Conservation (phyloP, 345 rosid genomes). For the Aquilaria sinensis region DNA sequence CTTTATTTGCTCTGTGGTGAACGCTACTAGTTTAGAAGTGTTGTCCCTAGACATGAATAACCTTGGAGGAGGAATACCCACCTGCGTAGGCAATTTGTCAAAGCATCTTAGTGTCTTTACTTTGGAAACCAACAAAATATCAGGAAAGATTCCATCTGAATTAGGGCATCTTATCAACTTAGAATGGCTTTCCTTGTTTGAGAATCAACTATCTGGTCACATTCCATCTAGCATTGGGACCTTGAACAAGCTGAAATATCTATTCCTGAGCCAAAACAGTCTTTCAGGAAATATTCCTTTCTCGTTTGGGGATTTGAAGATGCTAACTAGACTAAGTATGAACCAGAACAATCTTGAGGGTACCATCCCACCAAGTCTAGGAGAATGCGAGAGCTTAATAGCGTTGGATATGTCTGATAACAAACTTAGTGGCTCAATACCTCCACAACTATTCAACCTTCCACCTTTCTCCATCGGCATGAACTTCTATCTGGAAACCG, state of each 20-base stretch:
- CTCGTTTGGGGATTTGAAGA: not conserved
- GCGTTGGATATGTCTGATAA: accelerated
- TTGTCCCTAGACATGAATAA: not conserved
- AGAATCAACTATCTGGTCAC: not conserved
- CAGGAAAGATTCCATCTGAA: not conserved
- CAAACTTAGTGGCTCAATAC: slow-evolving; percentile 9
- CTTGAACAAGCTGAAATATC: not conserved
- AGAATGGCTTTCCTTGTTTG: not conserved
- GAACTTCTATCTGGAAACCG: accelerated
- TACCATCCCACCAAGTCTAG: slow-evolving; percentile 1
- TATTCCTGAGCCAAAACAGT: accelerated
- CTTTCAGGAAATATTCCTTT: slow-evolving; percentile 15
- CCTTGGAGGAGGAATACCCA: not conserved
- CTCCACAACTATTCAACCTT: not conserved
- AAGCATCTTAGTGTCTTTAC: not conserved
- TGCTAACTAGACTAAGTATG: not conserved
- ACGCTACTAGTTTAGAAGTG: not conserved
- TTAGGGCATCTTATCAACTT: not conserved
- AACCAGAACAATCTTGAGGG: not conserved
- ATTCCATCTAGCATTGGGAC: not conserved
- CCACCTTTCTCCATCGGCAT: not conserved
- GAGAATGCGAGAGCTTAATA: not conserved
- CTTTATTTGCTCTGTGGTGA: not conserved
- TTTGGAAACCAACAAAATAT: not conserved
- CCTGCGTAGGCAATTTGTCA: slow-evolving; percentile 1